Evolutionary conservation across 148 eudicot genomes (phyloP), one percentile per base, ranked within the genome.

Genomic region (Heliosperma pusillum): DNA sequence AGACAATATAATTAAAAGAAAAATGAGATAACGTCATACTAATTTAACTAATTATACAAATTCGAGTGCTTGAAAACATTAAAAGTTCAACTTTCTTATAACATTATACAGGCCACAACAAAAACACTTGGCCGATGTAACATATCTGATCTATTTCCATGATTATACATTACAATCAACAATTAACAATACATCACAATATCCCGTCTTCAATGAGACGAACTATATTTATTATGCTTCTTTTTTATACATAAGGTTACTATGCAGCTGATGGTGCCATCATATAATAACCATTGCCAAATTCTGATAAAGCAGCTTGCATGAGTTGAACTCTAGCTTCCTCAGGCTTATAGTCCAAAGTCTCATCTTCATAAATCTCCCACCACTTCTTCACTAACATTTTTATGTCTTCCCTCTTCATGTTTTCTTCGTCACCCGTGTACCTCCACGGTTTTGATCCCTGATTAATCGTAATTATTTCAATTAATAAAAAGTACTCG

Each of bases 401-500:
- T 66, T 91, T 85, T 4, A 91, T 86, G 55, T 91, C 93, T 3
- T 85, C 89, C 16, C 97, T 73, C 0, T 85, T 72, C 97, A 91
- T 91, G 72, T 91, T 85, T 80, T 77, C 82, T 65, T 89, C 97
- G 65, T 88, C 10, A 2, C 97, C 97, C 0, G 93, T 91, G 74
- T 85, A 91, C 77, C 97, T 83, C 97, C 97, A 89, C 0, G 97
- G 93, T 81, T 91, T 91, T 1, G 97, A 86, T 6, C 97, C 96
- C 87, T 86, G 61, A 3, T 27, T 59, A 59, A 33, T 33, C 40
- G 6, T 33, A 33, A 33, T 7, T 3, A 33, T 33, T 3, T 33
- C 40, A 8, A 74, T 50, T 17, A 27, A 33, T 64, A 33, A 24
- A 22, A 7, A 33, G 2, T n/a, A n/a, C n/a, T n/a, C n/a, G n/a